These are phyloP conservation scores for Saksenaea vasiformis DNA, from an alignment of 371 early-diverging fungal genomes.

Conservation along the genomic window DNA sequence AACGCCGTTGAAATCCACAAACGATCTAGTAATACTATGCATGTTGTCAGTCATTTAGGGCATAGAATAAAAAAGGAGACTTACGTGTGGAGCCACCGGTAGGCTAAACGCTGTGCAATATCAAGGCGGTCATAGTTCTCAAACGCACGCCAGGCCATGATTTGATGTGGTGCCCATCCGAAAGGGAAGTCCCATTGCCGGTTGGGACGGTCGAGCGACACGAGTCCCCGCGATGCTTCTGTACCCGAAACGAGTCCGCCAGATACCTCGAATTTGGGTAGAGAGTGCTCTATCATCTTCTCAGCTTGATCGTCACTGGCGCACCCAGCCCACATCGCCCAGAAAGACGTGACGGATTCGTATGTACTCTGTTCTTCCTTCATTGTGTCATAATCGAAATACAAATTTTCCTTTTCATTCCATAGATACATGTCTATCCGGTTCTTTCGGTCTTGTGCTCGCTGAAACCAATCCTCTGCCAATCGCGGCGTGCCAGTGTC, in stretches of 20 bases:
- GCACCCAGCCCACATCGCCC: slow-evolving; percentile 71
- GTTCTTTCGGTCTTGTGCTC: slow-evolving; percentile 47
- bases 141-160: slow-evolving; percentile 89
- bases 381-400: slow-evolving; percentile 60
- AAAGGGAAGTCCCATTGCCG: slow-evolving; percentile 94
- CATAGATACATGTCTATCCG: slow-evolving; percentile 64
- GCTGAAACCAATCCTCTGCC: slow-evolving; percentile 44
- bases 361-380: slow-evolving; percentile 49
- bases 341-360: slow-evolving; percentile 70
- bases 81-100: slow-evolving; percentile 90
- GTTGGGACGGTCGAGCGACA: slow-evolving; percentile 77
- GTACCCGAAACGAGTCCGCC: slow-evolving; percentile 88
- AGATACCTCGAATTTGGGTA: slow-evolving; percentile 72
- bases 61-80: slow-evolving; percentile 5
- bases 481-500: slow-evolving; percentile 26
- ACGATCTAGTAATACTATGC: slow-evolving; percentile 80
- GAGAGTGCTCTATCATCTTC: slow-evolving; percentile 41
- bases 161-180: slow-evolving; percentile 97
- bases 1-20: slow-evolving; percentile 96
- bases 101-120: slow-evolving; percentile 77
- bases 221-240: slow-evolving; percentile 75
- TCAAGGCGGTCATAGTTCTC: slow-evolving; percentile 73
- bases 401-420: slow-evolving; percentile 50
- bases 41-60: background rate
- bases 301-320: slow-evolving; percentile 62